Conservation (phyloP, 208 protist species). For the Leishmania turanica region DNA sequence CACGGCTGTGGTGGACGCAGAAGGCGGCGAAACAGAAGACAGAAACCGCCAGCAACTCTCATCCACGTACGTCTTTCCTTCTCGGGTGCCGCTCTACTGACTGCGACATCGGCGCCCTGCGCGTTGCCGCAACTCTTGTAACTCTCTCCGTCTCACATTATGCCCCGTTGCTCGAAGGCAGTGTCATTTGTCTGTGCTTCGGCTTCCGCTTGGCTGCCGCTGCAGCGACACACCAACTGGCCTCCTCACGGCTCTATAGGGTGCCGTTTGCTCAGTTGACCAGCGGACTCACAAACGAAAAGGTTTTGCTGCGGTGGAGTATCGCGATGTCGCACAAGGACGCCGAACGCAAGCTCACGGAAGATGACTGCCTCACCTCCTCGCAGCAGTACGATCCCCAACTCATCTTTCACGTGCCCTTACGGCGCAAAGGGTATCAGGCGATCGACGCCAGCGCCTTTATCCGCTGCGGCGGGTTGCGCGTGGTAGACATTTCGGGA, state of each 20-base stretch:
- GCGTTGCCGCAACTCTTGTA: no score
- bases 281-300: not conserved
- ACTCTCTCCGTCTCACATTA: not conserved
- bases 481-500: conserved; percentile 59
- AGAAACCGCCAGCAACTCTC: not conserved
- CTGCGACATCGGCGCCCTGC: no score
- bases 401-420: conserved; percentile 37
- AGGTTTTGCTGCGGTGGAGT: no score
- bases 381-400: conserved; percentile 76
- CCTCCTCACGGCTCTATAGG: not conserved
- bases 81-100: not conserved
- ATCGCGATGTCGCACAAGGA: not conserved
- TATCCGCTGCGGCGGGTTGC: conserved; percentile 37
- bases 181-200: not conserved
- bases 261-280: not conserved
- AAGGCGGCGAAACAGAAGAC: not conserved
- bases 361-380: conserved; percentile 37
- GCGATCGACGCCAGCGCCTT: conserved; percentile 45
- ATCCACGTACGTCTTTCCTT: not conserved
- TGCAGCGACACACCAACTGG: not conserved
- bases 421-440: conserved; percentile 28
- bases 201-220: not conserved
- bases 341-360: conserved; percentile 29
- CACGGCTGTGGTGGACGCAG: not conserved
- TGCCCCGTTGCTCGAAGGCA: not conserved